Base-by-base conservation (phyloP, 75 land plant species). In the Larix kaempferi region DNA sequence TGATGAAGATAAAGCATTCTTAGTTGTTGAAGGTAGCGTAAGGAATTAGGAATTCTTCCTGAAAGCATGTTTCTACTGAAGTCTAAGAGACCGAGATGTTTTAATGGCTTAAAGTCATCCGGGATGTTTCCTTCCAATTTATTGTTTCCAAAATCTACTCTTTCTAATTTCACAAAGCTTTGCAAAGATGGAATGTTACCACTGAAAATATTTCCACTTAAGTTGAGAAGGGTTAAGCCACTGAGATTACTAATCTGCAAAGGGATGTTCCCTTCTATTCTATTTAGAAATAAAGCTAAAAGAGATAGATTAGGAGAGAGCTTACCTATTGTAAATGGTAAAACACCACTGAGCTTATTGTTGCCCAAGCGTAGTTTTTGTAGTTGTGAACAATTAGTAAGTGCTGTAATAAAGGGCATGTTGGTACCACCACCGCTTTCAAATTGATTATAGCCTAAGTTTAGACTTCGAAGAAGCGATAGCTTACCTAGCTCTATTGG, bases 351-450 rank as follows among this genome's bases (percentile, higher is more conserved):
- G 5, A 77, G 35, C 2, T 33, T 33, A 23, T 77, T 77, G 54
- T 22, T n/a, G 49, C 33, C 41, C 44, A 77, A 39, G 8, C 55
- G 41, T 10, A 77, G 17, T 41, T 25, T 57, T 57, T 57, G 59
- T 19, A n/a, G 2, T 13, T 21, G 52, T 14, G 73, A 35, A 16
- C 52, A 71, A 71, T 41, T 41, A 2, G 73, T 21, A 19, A 71
- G 73, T 6, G 52, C 29, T 3, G 4, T 0, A 67, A 57, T 17
- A 13, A 57, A 57, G 1, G 19, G 59, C 59, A 57, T 57, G 13
- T 57, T 57, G 44, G 71, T 67, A 87, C 56, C 41, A 64, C 71
- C 54, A 84, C 11, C 57, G 10, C 37, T 58, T 58, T 69, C 49
- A 87, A 33, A 26, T 59, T 29, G 39, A 62, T 56, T 58, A 86